Percentiles rank a stretch among this genome's conserved stretches.
These are phyloP conservation scores for Solanum piurae DNA, from an alignment of 257 asterid species.

Conservation along the genomic window DNA sequence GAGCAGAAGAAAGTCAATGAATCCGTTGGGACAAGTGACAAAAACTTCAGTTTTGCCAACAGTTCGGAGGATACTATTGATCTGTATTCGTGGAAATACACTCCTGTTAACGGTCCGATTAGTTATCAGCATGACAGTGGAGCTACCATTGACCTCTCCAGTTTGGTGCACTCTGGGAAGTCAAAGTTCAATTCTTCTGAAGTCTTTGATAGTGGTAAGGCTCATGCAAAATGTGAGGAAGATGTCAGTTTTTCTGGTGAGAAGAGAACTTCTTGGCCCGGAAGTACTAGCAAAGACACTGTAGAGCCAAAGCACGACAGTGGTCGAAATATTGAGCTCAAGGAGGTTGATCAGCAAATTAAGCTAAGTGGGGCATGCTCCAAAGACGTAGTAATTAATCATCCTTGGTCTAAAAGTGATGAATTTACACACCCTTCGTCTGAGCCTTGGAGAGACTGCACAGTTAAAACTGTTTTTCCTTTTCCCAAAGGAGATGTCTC, in stretches of 20 bases:
- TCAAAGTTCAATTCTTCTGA: constrained; percentile 28
- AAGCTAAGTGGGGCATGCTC: constrained; percentile 24
- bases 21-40: constrained; percentile 43
- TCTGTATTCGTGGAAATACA: constrained; percentile 45
- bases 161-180: constrained; percentile 49
- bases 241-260: constrained; percentile 35
- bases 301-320: constrained; percentile 17
- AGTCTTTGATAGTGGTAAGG: constrained; percentile 28
- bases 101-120: constrained; percentile 37
- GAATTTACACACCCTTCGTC: constrained; percentile 31
- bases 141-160: constrained; percentile 28
- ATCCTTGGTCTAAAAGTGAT: constrained; percentile 43
- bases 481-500: constrained; percentile 47
- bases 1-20: constrained; percentile 40
- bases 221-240: constrained; percentile 29
- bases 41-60: constrained; percentile 46
- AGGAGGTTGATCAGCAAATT: constrained; percentile 38
- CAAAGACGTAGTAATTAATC: constrained; percentile 33
- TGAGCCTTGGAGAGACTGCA: constrained; percentile 52
- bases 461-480: constrained; percentile 62
- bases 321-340: constrained; percentile 37
- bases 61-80: constrained; percentile 57
- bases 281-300: constrained; percentile 32
- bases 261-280: constrained; percentile 47
- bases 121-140: constrained; percentile 35